These are phyloP conservation scores for Metschnikowia sp. DNA, from an alignment of 805 yeast genomes.

Conservation along the genomic window DNA sequence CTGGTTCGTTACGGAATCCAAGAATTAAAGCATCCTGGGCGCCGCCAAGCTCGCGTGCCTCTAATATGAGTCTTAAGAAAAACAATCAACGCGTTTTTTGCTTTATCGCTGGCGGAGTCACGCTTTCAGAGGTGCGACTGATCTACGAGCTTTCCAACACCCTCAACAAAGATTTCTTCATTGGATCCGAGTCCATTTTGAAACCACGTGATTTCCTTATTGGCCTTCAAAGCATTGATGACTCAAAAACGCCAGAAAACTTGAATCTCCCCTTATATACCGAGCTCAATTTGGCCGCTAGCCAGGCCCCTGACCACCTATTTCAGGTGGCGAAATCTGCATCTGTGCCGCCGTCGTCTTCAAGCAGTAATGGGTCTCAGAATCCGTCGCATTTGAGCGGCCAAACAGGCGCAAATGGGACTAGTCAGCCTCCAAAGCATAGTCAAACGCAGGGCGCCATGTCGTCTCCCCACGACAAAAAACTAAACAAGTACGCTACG, in stretches of 20 bases:
- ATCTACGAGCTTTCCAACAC: slow-evolving; percentile 64
- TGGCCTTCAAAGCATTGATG: slow-evolving; percentile 41
- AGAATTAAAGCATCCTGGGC: slow-evolving; percentile 22
- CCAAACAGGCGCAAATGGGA: background rate
- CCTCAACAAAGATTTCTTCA: slow-evolving; percentile 66
- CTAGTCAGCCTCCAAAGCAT: slow-evolving; percentile 9
- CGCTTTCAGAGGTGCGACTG: slow-evolving; percentile 76
- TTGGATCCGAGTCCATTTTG: slow-evolving; percentile 27
- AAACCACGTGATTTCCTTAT: slow-evolving; percentile 50
- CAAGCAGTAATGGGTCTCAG: background rate
- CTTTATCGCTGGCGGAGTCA: slow-evolving; percentile 86
- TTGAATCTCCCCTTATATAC: slow-evolving; percentile 32
- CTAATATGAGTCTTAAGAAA: slow-evolving; percentile 3
- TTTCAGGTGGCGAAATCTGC: slow-evolving; percentile 11
- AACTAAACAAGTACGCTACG: slow-evolving; percentile 12
- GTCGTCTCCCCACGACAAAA: slow-evolving; percentile 14
- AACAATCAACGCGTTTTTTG: slow-evolving; percentile 67
- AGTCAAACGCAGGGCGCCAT: slow-evolving; percentile 4
- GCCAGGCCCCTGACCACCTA: slow-evolving; percentile 18
- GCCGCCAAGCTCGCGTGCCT: slow-evolving; percentile 18
- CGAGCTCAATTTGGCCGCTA: slow-evolving; percentile 11
- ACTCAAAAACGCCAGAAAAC: slow-evolving; percentile 33
- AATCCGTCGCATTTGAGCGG: background rate
- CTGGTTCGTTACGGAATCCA: slow-evolving; percentile 16
- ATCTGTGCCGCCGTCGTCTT: background rate